These are phyloP conservation scores for Alloteropsis semialata DNA, from an alignment of 176 grass and related monocot genomes.

Conservation along the genomic window DNA sequence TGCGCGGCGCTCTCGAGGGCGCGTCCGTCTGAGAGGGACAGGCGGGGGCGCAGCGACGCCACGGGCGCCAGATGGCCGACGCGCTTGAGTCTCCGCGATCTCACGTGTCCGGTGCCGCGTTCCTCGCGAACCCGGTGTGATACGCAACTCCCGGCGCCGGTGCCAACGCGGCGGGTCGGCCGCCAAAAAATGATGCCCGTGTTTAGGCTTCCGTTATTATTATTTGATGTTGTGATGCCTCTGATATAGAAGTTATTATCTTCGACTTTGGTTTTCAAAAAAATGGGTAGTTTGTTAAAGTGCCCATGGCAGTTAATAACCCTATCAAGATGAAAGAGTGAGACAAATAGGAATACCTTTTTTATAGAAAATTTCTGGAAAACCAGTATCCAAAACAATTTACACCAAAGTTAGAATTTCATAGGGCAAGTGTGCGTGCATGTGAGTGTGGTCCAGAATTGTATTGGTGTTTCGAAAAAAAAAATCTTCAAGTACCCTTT, in stretches of 20 bases:
- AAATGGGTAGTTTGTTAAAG: neutral
- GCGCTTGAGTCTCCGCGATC: neutral
- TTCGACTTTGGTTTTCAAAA: neutral
- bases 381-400: no score
- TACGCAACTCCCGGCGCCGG: neutral
- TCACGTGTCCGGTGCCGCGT: constrained; percentile 13
- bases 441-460: no score
- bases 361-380: no score
- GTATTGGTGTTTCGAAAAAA: no score
- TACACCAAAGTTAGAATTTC: neutral
- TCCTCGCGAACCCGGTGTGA: neutral
- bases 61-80: constrained; percentile 12
- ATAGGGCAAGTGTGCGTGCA: no score
- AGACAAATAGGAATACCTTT: no score
- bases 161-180: constrained; percentile 2
- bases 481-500: no score
- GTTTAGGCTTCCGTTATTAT: neutral
- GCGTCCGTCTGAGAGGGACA: neutral
- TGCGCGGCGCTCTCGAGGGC: neutral
- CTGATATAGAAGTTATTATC: neutral
- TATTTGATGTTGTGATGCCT: neutral
- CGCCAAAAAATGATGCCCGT: neutral
- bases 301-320: neutral
- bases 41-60: neutral
- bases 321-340: no score